Base-by-base conservation (phyloP, 768 basidiomycete species). In the Lentinula sp. region DNA sequence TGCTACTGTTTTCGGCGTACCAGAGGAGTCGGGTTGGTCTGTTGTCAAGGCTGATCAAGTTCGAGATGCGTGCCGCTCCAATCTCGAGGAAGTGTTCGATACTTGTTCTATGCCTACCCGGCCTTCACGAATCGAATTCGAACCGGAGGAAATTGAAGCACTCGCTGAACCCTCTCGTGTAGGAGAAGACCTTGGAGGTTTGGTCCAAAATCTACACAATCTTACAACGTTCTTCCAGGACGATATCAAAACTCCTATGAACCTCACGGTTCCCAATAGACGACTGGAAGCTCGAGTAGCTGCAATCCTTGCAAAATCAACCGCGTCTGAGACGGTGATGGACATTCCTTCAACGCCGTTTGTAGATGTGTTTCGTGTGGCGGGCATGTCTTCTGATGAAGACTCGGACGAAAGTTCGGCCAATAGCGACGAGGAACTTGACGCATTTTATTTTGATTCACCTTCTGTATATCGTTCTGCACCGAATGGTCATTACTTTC, bases 11-110 rank as follows among this genome's bases (percentile, higher is more conserved):
- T 95, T 95, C 68, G 93, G 94, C 15, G 78, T 91, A 23, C 88
- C 91, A 1, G 80, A 87, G 60, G 84, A 86, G 42, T 91, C 89
- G 3, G 95, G 95, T 16, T 97, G 95, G 95, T 90, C 85, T 64
- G 81, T 95, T 51, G 83, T 91, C 23, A 86, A 84, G 65, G 79
- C 83, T 6, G 85, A 88, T 57, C 75, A 76, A 16, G 76, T 82
- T 32, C 81, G 86, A 34, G 80, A 81, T 3, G 76, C 77, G 21
- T 94, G 91, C 65, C 81, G 91, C 49, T 76, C 82, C 45, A 95
- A 95, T 68, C 80, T 95, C 64, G 81, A 87, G 73, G 89, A 91
- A 1, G 90, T 96, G 11, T 93, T 91, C 64, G 91, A 91, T 65
- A 90, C 91, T 4, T 93, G 89, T 70, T 85, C 86, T 37, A 80